Base-by-base conservation (phyloP, 106 monocot genomes). In the Posidonia australis region DNA sequence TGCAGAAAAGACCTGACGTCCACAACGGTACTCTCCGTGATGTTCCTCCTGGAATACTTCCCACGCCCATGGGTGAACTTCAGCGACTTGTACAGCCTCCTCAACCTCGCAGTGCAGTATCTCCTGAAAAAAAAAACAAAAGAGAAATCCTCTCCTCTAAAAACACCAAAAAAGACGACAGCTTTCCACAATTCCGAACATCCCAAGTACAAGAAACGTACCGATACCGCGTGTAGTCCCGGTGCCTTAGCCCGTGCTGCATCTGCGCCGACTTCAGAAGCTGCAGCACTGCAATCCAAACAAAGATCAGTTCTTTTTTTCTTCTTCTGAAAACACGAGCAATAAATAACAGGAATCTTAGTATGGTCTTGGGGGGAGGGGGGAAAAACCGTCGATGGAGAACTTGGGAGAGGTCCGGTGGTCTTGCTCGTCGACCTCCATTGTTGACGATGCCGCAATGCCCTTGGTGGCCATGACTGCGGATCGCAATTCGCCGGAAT, bases 11-110 rank as follows among this genome's bases (percentile, higher is more conserved):
- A 84, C 90, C 94, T 84, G 26, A 87, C 90, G 54, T 98, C 90
- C 18, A 90, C 80, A 51, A 98, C 64, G 9, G 82, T 87, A 1
- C 83, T 84, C 67, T 90, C 90, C 0, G 72, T 87, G 17, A 90
- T 81, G 31, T 77, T 54, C 67, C 51, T 82, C 13, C 77, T 68
- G 44, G 76, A 80, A 63, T 65, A 98, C 76, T 78, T 98, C 18
- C 96, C 90, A 67, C 90, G 84, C 29, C 96, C 96, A 85, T 98
- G 90, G 13, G 83, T 82, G 49, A 98, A 96, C 71, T 96, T 96
- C 61, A 96, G 61, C 19, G 94, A 96, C 65, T 90, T 96, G 74
- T 96, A 98, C 19, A 98, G 55, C 76, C 96, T 76, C 67, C 96
- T 82, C 68, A 98, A 72, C 25, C 90, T 78, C 43, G 90, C 90